These are phyloP conservation scores for Phytomonas francai DNA, from an alignment of 208 protist genomes.

Conservation along the genomic window DNA sequence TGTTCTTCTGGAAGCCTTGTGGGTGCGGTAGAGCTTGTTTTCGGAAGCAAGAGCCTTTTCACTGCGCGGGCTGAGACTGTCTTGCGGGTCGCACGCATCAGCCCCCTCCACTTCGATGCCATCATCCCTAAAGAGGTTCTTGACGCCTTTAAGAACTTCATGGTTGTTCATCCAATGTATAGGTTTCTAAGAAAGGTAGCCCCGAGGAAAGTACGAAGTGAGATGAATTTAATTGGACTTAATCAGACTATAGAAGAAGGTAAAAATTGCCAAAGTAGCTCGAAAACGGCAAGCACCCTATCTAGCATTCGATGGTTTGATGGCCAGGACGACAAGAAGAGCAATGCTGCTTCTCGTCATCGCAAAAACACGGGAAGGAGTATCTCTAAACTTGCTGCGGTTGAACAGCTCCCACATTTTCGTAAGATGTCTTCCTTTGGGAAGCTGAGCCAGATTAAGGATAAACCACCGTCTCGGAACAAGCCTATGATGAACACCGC, in stretches of 20 bases:
- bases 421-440: neutral
- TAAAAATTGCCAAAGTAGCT: neutral
- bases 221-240: conserved; percentile 1
- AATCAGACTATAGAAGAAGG: neutral
- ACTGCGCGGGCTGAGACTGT: conserved; percentile 28
- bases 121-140: conserved; percentile 30
- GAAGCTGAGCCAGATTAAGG: neutral
- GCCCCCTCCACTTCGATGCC: conserved; percentile 53
- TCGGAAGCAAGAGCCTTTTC: conserved; percentile 42
- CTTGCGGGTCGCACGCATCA: conserved; percentile 49
- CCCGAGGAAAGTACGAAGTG: neutral
- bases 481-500: neutral
- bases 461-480: neutral
- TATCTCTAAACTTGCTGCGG: neutral
- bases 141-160: conserved; percentile 40
- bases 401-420: neutral
- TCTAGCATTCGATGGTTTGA: neutral
- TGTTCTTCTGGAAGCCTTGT: conserved; percentile 28
- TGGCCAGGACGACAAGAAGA: neutral
- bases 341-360: neutral
- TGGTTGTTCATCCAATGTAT: conserved; percentile 40
- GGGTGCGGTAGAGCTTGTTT: conserved; percentile 52
- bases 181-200: conserved; percentile 29
- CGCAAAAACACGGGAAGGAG: neutral
- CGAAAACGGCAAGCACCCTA: neutral